These are phyloP conservation scores for Nymphaea colorata DNA, from an alignment of 164 flowering plant species.

Conservation along the genomic window DNA sequence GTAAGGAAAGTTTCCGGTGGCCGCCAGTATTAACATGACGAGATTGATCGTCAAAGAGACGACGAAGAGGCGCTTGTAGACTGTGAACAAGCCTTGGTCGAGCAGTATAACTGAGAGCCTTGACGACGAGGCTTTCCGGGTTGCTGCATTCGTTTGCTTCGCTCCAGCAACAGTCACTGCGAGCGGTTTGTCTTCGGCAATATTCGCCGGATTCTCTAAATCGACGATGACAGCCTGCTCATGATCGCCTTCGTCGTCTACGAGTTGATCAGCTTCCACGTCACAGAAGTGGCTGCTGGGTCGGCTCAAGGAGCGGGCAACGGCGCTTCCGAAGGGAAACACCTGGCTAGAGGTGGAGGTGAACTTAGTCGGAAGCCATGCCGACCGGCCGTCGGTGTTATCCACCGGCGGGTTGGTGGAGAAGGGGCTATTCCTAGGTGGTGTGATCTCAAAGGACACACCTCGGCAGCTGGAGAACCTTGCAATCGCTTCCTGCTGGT, in stretches of 20 bases:
- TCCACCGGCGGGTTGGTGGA: conserved; percentile 1
- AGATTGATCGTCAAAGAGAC: conserved; percentile 25
- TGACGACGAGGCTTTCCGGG: conserved; percentile 3
- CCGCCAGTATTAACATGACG: conserved; percentile 23
- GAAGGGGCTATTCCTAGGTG: conserved; percentile 9
- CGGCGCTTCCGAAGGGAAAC: conserved; percentile 1
- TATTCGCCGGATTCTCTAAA: not conserved
- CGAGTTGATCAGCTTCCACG: conserved; percentile 10
- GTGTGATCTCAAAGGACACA: conserved; percentile 17
- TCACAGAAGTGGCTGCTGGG: conserved; percentile 50
- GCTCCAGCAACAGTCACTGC: not conserved
- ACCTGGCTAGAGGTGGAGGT: conserved; percentile 5
- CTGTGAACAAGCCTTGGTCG: conserved; percentile 52
- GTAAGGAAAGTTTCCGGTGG: conserved; percentile 31
- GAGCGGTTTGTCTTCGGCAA: not conserved
- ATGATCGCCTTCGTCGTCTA: conserved; percentile 1
- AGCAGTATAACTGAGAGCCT: conserved; percentile 40
- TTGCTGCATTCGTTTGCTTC: not conserved
- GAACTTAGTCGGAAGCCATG: conserved; percentile 11
- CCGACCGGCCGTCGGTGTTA: conserved; percentile 1
- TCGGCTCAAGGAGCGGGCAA: conserved; percentile 14
- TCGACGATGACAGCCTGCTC: not conserved
- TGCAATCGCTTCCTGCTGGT: not conserved
- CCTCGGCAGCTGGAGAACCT: conserved; percentile 19
- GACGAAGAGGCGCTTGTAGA: conserved; percentile 41